Percentiles rank a stretch among this genome's conserved stretches.
These are phyloP conservation scores for Fusarium humuli DNA, from an alignment of 2,329 filamentous ascomycete species.

Conservation along the genomic window DNA sequence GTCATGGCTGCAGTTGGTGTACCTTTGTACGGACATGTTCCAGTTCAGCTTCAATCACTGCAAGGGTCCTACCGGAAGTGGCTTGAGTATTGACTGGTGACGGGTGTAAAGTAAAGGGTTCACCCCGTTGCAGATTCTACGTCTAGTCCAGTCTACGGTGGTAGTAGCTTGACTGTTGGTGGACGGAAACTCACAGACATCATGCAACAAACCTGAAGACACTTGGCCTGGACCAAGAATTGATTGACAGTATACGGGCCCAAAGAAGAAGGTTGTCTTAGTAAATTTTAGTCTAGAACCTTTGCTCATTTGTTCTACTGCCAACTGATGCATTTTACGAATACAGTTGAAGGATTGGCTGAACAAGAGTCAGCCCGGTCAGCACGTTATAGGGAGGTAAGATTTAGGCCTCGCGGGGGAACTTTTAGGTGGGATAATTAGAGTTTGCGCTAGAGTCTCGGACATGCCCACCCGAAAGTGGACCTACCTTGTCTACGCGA, in stretches of 20 bases:
- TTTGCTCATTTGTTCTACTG: not conserved
- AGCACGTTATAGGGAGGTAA: not conserved
- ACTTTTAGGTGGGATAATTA: not conserved
- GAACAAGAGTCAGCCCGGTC: not conserved
- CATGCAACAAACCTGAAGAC: not conserved
- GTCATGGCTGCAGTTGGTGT: not conserved
- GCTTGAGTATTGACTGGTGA: not conserved
- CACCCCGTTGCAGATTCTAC: not conserved
- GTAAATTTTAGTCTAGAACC: not conserved
- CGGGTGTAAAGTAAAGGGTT: not conserved
- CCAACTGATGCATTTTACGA: not conserved
- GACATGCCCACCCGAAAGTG: not conserved
- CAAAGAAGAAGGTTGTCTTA: not conserved
- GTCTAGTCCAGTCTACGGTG: not conserved
- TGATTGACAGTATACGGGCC: not conserved
- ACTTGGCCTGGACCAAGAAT: not conserved
- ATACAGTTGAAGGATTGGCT: not conserved
- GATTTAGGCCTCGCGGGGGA: not conserved
- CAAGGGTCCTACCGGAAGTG: not conserved
- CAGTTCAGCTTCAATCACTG: not conserved
- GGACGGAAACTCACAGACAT: not conserved
- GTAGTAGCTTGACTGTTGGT: not conserved
- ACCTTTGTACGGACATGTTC: not conserved
- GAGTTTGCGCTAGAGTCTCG: not conserved
- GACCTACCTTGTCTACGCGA: not conserved